Percentiles rank a stretch among this genome's conserved stretches.
Conservation (phyloP, 176 grass and related monocot genomes). For the barley (Hordeum vulgare) region DNA sequence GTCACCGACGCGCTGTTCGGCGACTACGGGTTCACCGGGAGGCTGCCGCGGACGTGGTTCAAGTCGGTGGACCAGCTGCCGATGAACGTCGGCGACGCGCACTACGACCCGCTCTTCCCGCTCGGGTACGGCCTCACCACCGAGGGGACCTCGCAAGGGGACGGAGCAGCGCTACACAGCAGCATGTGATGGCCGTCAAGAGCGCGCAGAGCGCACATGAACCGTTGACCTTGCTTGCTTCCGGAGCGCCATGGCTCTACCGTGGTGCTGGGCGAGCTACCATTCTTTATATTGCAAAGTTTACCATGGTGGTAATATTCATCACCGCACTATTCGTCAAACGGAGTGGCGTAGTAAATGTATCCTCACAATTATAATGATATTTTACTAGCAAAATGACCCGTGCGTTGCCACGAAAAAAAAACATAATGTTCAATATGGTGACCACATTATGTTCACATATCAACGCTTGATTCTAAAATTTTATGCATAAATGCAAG, state of each 20-base stretch:
- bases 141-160: background rate
- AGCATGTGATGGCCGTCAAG: background rate
- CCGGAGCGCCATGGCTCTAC: background rate
- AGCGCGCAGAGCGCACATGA: too few relatives aligned
- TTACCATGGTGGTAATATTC: background rate
- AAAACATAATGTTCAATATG: too few relatives aligned
- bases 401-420: too few relatives aligned
- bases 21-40: constrained; percentile 82
- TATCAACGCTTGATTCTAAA: too few relatives aligned
- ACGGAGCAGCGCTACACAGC: background rate
- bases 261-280: background rate
- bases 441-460: too few relatives aligned
- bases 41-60: constrained; percentile 93
- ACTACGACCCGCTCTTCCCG: constrained; percentile 81
- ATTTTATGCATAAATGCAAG: too few relatives aligned
- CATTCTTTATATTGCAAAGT: background rate
- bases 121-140: constrained; percentile 79
- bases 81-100: constrained; percentile 71
- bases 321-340: background rate
- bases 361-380: background rate
- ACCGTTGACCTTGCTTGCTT: background rate
- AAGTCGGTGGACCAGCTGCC: constrained; percentile 91
- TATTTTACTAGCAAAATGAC: too few relatives aligned
- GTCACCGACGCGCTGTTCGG: constrained; percentile 86
- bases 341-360: background rate